Conservation (phyloP, 2,329 filamentous ascomycete genomes). For the Dendryphion nanum region DNA sequence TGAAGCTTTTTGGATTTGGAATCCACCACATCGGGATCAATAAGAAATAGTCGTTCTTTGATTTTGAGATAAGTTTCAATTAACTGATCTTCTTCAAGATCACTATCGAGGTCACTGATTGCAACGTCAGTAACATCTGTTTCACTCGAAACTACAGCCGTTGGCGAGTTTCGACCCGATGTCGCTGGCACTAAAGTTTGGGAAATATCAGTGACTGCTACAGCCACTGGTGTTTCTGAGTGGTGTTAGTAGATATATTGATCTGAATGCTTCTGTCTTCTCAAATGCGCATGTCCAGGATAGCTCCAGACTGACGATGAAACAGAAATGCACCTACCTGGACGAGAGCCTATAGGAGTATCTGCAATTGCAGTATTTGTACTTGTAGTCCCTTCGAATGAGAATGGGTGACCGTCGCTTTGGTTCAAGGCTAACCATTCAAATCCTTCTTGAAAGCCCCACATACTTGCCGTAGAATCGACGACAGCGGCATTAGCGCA, state of each 20-base stretch:
- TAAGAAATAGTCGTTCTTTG: slow-evolving; percentile 55
- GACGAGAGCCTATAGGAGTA: slow-evolving; percentile 22
- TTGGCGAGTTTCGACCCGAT: no score
- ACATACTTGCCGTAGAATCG: slow-evolving; percentile 63
- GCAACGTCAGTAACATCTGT: slow-evolving; percentile 31
- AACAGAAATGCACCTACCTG: slow-evolving; percentile 17
- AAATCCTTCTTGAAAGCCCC: slow-evolving; percentile 83
- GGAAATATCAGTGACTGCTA: no score
- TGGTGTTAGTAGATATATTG: no score
- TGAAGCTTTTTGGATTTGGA: slow-evolving; percentile 27
- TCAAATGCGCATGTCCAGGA: no score
- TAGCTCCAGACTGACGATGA: not conserved
- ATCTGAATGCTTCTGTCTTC: no score
- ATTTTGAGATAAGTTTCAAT: slow-evolving; percentile 74
- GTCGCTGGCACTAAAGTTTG: no score
- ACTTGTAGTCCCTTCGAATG: slow-evolving; percentile 62
- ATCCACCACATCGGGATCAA: slow-evolving; percentile 60
- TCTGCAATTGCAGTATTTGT: slow-evolving; percentile 11
- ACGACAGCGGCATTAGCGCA: slow-evolving; percentile 34
- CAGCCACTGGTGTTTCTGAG: no score
- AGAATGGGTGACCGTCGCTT: slow-evolving; percentile 64
- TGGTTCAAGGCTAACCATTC: slow-evolving; percentile 88
- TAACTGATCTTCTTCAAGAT: slow-evolving; percentile 50
- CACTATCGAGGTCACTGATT: slow-evolving; percentile 51
- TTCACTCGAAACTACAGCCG: slow-evolving; percentile 2